Evolutionary conservation across 2,329 filamentous ascomycete genomes (phyloP), one percentile per base, ranked within the genome.

Genomic region (Phialophora tarda): DNA sequence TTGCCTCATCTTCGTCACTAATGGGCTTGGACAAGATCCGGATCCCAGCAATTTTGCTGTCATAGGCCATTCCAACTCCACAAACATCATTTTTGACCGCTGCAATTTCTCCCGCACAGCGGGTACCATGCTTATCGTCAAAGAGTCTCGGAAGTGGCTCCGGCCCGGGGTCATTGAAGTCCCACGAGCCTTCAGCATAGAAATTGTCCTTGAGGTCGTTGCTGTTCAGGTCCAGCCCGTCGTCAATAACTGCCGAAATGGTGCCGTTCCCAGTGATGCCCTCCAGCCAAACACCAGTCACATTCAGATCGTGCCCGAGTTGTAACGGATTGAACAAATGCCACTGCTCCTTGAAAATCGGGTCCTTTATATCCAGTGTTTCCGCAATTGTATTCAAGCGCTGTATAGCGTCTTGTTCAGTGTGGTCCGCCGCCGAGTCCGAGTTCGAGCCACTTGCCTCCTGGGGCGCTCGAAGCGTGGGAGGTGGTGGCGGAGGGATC

Each of bases 171-270:
- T 98, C 93, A 78, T 99, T 99, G 82, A 96, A 99, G 79, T 99
- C 95, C 80, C 91, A 97, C 2, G 94, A 98, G 28, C 95, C 95
- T 64, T 88, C 87, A 1, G 92, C 90, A 76, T 94, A 98, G 80
- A 97, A 99, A 77, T 99, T 99, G 73, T 88, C 90, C 77, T 91
- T 93, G 54, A 99, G 81, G 76, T 99, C 95, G 28, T 92, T 85
- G 81, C 93, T 98, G 80, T 96, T 87, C 90, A 99, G 95, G 75
- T 99, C 95, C 71, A 99, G 79, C 0, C 95, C 95, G 78, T 99
- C 95, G 74, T 99, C 95, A 3, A 99, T 91, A 72, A 99, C 95
- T 62, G 94, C 94, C 1, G 96, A 92, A 0, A 92, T 97, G 21
- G 91, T 86, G 68, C 94, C 94, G 73, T 92, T 87, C 62, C 95